Percentiles rank a stretch among this genome's conserved stretches.
phyloP scores from a whole-genome alignment of 1,284 basidiomycete genomes.

The Xerocomus amazonicus region DNA sequence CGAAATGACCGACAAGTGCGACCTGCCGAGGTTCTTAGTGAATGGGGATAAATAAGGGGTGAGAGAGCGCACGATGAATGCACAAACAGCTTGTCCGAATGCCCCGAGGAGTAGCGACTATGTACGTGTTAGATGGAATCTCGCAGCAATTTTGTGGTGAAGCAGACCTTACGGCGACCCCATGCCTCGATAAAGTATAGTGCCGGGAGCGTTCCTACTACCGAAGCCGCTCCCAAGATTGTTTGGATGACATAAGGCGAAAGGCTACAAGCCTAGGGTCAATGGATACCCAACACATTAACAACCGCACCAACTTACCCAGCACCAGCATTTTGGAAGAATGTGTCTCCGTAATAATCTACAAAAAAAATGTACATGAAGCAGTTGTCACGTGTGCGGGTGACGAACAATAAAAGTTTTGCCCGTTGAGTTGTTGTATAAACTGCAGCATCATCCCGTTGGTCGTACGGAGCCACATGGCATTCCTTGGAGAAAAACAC shows the following conservation, averaged over 20 bases:
- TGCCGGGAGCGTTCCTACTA: constrained; percentile 62
- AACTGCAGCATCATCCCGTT: constrained; percentile 83
- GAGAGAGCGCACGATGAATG: constrained; percentile 49
- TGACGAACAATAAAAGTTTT: constrained; percentile 69
- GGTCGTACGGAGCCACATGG: constrained; percentile 66
- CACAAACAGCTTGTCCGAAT: constrained; percentile 56
- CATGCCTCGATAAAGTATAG: constrained; percentile 63
- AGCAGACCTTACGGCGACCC: constrained; percentile 57
- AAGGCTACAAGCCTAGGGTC: constrained; percentile 38
- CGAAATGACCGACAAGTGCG: constrained; percentile 69
- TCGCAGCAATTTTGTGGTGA: not conserved
- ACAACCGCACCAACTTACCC: constrained; percentile 34
- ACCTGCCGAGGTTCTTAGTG: constrained; percentile 37
- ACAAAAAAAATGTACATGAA: not conserved
- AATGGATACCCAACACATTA: not conserved
- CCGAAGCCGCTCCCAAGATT: constrained; percentile 67
- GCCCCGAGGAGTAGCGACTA: constrained; percentile 69
- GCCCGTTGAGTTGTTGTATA: constrained; percentile 75
- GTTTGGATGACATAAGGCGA: constrained; percentile 71
- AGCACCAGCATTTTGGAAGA: constrained; percentile 76
- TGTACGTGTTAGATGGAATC: not conserved
- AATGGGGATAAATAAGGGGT: constrained; percentile 4
- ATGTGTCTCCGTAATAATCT: constrained; percentile 81
- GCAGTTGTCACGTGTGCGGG: not conserved
- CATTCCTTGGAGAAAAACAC: constrained; percentile 69